phyloP scores from a whole-genome alignment of 306 rosid genomes.

The Castanea mollissima region DNA sequence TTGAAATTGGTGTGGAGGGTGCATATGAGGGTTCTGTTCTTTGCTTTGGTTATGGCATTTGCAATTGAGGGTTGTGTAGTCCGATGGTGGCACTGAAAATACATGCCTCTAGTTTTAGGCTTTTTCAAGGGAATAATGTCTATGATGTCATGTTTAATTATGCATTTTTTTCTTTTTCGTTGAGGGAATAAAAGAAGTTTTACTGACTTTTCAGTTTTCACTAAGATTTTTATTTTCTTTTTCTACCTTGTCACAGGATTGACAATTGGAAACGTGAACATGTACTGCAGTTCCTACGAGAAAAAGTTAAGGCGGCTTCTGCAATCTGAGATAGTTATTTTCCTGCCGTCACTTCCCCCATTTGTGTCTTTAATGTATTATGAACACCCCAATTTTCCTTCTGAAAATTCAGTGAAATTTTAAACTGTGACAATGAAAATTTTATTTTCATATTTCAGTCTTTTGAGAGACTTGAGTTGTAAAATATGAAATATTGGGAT shows the following conservation, averaged over 20 bases:
- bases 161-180: neutral
- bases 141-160: neutral
- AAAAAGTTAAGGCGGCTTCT: conserved; percentile 62
- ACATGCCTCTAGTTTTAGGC: neutral
- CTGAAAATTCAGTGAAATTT: conserved; percentile 4
- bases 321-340: conserved; percentile 38
- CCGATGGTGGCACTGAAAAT: neutral
- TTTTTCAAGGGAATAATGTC: neutral
- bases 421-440: conserved; percentile 5
- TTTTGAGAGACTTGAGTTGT: neutral
- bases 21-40: neutral
- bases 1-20: too few species aligned
- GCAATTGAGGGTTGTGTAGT: neutral
- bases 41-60: neutral
- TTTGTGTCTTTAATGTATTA: conserved; percentile 2
- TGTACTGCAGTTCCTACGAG: conserved; percentile 74
- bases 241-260: conserved; percentile 43
- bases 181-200: neutral
- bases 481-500: too few species aligned
- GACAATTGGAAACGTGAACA: conserved; percentile 99
- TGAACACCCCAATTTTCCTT: neutral
- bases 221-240: neutral
- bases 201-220: neutral
- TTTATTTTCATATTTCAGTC: neutral
- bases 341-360: neutral